Base-by-base conservation (phyloP, 2,329 filamentous ascomycete species). In the Xylaria hypoxylon region DNA sequence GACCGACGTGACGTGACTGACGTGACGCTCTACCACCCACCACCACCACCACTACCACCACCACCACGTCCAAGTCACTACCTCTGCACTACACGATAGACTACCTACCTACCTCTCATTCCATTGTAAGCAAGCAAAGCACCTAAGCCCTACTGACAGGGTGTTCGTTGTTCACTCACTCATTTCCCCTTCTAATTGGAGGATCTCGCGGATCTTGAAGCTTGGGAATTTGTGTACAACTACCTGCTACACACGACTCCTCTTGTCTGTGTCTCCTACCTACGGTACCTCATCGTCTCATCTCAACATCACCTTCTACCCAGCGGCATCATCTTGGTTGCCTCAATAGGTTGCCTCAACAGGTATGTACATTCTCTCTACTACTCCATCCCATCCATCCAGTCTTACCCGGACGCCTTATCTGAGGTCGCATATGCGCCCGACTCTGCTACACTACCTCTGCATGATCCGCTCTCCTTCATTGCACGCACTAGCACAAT, bases 381-480 rank as follows among this genome's bases (percentile, higher is more conserved):
- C 47, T 53, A 19, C 66, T 52, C 40, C 52, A 47, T 51, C 33
- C 19, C 33, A 22, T 48, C 31, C 35, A 22, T 33, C 62, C 31
- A 57, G 58, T 57, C 51, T 56, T 57, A 53, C 50, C 48, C 52
- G 59, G 52, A 47, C 57, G 63, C 58, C 63, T 35, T 62, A 52
- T 68, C 52, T 60, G 62, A 60, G 68, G 63, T 45, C 63, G 68
- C 68, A 69, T 69, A 69, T 69, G 65, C 68, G 55, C 61, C 64
- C 51, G 59, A 31, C 26, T 63, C 40, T 63, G 56, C 57, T 55
- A 59, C 58, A 51, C 48, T 50, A 61, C 62, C 52, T 60, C 58
- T 62, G 65, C 65, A 68, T 67, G 61, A 67, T 66, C 65, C 62
- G 60, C 63, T 51, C 44, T 64, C 55, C 28, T 59, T 55, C 59